A percentile compares a stretch with the other conserved stretches of the same genome.
These are phyloP conservation scores for Scortechinia acanthostroma DNA, from an alignment of 2,329 filamentous ascomycete species.

Conservation along the genomic window DNA sequence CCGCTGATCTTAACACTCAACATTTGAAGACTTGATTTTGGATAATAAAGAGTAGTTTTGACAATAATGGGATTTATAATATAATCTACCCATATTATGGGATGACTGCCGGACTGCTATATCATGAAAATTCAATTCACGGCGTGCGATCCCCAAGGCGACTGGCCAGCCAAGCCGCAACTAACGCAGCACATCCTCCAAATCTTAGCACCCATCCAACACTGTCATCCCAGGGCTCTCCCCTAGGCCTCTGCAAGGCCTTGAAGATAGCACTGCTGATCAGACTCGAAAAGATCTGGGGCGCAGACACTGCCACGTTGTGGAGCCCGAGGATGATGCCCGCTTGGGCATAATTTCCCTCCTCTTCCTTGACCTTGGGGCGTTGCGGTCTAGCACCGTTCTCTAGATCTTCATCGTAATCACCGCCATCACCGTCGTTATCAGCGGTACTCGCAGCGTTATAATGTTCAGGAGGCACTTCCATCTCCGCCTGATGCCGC, in stretches of 20 bases:
- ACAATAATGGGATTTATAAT: no score
- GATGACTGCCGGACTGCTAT: no score
- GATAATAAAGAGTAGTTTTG: no score
- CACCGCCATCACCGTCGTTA: background rate
- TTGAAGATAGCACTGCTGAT: constrained; percentile 80
- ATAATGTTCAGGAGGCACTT: background rate
- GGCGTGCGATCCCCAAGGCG: constrained; percentile 54
- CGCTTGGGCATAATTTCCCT: constrained; percentile 65
- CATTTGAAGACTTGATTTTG: no score
- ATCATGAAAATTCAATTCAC: background rate
- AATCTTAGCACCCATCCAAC: constrained; percentile 81
- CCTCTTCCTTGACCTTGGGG: constrained; percentile 26
- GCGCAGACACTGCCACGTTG: constrained; percentile 87
- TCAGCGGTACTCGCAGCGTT: background rate
- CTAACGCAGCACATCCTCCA: constrained; percentile 71
- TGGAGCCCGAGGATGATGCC: constrained; percentile 90
- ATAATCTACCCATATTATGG: no score
- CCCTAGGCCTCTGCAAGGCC: constrained; percentile 78
- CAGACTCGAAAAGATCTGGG: constrained; percentile 84
- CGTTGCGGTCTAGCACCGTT: background rate
- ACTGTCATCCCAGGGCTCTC: constrained; percentile 76
- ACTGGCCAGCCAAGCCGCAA: constrained; percentile 68
- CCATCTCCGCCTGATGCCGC: constrained; percentile 5
- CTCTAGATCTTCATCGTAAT: constrained; percentile 5
- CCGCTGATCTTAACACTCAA: no score